These are phyloP conservation scores for Smallanthus sonchifolius DNA, from an alignment of 129 eudicot species.

Conservation along the genomic window DNA sequence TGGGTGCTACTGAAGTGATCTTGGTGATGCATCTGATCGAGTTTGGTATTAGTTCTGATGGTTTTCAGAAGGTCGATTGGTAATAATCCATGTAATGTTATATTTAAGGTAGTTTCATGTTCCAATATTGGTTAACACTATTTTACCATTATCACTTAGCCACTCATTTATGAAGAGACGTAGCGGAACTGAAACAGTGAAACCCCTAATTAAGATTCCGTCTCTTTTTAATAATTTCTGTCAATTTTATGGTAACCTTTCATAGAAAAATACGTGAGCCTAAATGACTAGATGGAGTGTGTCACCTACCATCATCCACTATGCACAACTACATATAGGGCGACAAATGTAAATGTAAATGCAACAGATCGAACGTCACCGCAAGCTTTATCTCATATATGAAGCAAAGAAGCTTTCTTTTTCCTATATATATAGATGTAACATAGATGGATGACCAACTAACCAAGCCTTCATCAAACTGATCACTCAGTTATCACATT, in stretches of 20 bases:
- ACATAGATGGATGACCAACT: neutral
- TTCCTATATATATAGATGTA: slow-evolving; percentile 7
- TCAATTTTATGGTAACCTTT: neutral
- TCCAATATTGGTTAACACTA: too few species aligned
- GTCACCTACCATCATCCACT: slow-evolving; percentile 26
- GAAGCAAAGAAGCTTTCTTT: neutral
- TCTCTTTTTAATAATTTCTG: neutral
- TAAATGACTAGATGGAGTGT: slow-evolving; percentile 6
- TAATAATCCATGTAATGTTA: too few species aligned
- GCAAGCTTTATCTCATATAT: neutral
- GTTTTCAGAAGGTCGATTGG: too few species aligned
- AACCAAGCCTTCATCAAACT: slow-evolving; percentile 15
- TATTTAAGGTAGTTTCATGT: too few species aligned
- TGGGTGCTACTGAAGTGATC: too few species aligned
- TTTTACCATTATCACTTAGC: too few species aligned
- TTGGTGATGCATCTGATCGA: too few species aligned
- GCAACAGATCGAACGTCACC: neutral
- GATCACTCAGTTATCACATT: neutral
- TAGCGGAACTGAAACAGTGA: too few species aligned
- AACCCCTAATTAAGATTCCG: too few species aligned
- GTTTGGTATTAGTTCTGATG: too few species aligned
- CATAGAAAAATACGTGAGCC: neutral
- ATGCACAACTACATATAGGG: neutral
- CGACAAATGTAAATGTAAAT: neutral
- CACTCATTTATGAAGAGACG: too few species aligned